Base-by-base conservation (phyloP, 164 flowering plant species). In the Sextonia rubra region DNA sequence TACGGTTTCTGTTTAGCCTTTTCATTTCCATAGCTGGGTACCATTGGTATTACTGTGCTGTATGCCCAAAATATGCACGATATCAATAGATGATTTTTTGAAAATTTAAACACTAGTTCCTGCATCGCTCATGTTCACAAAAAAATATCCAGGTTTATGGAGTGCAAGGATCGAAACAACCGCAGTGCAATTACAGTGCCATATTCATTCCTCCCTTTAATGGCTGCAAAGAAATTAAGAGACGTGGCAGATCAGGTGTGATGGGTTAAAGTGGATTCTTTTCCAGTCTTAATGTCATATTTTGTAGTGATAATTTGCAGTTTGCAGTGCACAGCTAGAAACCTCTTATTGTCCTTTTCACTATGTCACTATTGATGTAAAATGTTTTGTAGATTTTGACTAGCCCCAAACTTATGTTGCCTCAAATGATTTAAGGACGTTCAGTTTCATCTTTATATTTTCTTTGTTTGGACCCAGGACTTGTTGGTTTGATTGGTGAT, bases 91-190 rank as follows among this genome's bases (percentile, higher is more conserved):
- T 24, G 15, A 61, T 61, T 25, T 22, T 52, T 24, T 24, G 25
- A 61, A 61, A 25, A 12, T 52, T 52, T 2, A 4, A 12, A 20
- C 58, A 52, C 58, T 52, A 15, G 27, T 6, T 22, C 27, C 14
- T 12, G 27, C 64, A 25, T 25, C 4, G 77, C 71, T 76, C 64
- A 71, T 86, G 77, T 81, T 80, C 64, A 60, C 24, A 7, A 66
- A 48, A 48, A 55, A 22, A 44, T 48, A 56, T 82, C 69, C 86
- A 95, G 99, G 99, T 95, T 95, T 80, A 85, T 87, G 89, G 99
- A 95, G 73, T 95, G 99, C 90, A 95, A 89, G 83, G 95, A 95
- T 79, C 84, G 99, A 74, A 89, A 88, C 68, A 89, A 95, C 69
- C 91, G 79, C 47, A 91, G 91, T 84, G 84, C 92, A 76, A 70